Conservation (phyloP, 345 rosid genomes). For the Syzygium oleosum region DNA sequence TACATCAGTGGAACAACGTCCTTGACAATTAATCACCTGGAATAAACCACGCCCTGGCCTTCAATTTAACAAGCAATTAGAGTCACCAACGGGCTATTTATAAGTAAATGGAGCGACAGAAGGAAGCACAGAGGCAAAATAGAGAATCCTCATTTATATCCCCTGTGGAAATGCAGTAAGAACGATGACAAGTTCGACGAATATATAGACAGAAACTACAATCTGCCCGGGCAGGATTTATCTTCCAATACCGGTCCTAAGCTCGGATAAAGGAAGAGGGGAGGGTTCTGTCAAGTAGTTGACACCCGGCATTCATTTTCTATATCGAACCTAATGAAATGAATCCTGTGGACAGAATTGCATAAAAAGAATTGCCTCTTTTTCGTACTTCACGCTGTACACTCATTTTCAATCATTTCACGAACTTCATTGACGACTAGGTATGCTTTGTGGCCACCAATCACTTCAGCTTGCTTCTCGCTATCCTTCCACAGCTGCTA, state of each 20-base stretch:
- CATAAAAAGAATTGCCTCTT: not conserved
- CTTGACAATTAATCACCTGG: not conserved
- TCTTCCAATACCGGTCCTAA: not conserved
- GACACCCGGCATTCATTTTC: not conserved
- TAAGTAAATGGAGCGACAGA: not conserved
- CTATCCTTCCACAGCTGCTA: constrained; percentile 75
- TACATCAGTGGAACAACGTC: not conserved
- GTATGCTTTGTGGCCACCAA: constrained; percentile 84
- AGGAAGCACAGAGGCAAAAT: not conserved
- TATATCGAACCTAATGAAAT: not conserved
- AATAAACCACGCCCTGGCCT: not conserved
- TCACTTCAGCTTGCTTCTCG: constrained; percentile 70
- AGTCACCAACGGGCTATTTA: not conserved
- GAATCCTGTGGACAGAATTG: not conserved
- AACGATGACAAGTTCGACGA: not conserved
- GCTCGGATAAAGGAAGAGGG: not conserved
- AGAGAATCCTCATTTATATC: not conserved
- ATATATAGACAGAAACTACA: not conserved
- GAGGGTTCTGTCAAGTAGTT: not conserved
- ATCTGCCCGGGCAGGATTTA: not conserved
- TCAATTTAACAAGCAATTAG: not conserved
- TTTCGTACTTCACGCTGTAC: not conserved
- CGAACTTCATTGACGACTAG: constrained; percentile 60
- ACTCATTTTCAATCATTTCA: constrained; percentile 62
- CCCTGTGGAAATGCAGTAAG: not conserved